Evolutionary conservation across 345 rosid genomes (phyloP).

Genomic region (Eucalyptus albens): DNA sequence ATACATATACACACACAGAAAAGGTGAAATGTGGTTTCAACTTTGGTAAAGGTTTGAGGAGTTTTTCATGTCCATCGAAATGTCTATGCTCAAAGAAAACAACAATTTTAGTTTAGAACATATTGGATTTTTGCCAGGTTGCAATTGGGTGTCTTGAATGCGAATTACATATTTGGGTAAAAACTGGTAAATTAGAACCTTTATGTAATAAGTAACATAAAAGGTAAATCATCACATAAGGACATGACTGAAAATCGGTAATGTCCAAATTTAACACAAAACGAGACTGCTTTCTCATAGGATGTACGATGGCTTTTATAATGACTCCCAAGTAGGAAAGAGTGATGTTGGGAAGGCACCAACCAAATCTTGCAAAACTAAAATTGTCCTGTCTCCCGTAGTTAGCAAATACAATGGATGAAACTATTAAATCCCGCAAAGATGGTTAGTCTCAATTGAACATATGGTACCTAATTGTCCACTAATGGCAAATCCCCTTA

Average conservation of each 20-base stretch:
- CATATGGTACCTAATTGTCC: background rate
- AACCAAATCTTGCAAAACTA: background rate
- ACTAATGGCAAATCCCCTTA: too few relatives aligned
- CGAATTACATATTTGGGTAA: background rate
- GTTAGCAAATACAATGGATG: background rate
- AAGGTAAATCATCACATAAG: background rate
- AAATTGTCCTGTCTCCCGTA: background rate
- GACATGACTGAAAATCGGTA: background rate
- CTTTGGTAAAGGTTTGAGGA: background rate
- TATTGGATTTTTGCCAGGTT: background rate
- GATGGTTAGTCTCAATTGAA: background rate
- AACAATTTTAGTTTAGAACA: background rate
- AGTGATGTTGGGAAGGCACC: background rate
- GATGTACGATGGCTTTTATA: too few relatives aligned
- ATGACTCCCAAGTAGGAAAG: too few relatives aligned
- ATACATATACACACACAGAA: too few relatives aligned
- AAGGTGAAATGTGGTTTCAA: too few relatives aligned
- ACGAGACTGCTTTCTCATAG: too few relatives aligned
- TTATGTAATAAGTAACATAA: background rate
- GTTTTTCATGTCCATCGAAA: background rate
- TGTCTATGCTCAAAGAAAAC: background rate
- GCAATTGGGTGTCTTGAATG: background rate
- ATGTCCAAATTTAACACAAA: background rate
- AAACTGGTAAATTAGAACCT: background rate
- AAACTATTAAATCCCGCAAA: background rate